Percentiles rank a stretch among this genome's conserved stretches.
Conservation (phyloP, 169 alveolate species). For the Cryptosporidium meleagridis region DNA sequence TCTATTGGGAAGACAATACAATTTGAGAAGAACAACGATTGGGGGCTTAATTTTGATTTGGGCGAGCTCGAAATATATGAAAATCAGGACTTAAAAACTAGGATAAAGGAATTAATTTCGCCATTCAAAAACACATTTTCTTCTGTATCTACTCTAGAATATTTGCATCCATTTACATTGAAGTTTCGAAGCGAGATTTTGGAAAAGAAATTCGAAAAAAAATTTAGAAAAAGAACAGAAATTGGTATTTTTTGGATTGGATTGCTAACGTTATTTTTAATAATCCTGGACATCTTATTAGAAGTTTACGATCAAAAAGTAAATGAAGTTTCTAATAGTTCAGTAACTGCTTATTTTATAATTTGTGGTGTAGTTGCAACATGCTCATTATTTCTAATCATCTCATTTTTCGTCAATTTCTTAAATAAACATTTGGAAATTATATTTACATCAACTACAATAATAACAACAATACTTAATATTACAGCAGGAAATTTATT, state of each 20-base stretch:
- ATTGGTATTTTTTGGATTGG: slow-evolving; percentile 73
- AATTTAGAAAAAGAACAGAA: slow-evolving; percentile 55
- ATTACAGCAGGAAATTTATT: slow-evolving; percentile 62
- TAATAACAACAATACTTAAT: slow-evolving; percentile 63
- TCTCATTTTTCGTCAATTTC: slow-evolving; percentile 48
- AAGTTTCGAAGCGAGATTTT: slow-evolving; percentile 51
- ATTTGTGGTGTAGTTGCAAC: slow-evolving; percentile 65
- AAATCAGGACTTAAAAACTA: slow-evolving; percentile 9
- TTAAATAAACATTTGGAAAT: slow-evolving; percentile 39
- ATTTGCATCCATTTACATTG: slow-evolving; percentile 58
- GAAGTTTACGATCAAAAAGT: slow-evolving; percentile 26
- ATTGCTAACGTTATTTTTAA: slow-evolving; percentile 23
- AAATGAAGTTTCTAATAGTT: slow-evolving; percentile 20
- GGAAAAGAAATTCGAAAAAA: slow-evolving; percentile 46
- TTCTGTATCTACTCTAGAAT: slow-evolving; percentile 57
- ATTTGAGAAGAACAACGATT: slow-evolving; percentile 19
- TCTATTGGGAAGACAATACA: slow-evolving; percentile 45
- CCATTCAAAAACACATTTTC: slow-evolving; percentile 50
- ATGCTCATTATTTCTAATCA: slow-evolving; percentile 32
- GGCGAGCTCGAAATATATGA: slow-evolving; percentile 27
- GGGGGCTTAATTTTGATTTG: slow-evolving; percentile 45
- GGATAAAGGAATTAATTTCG: slow-evolving; percentile 42
- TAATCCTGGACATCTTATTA: slow-evolving; percentile 31
- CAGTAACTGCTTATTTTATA: slow-evolving; percentile 46
- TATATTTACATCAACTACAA: slow-evolving; percentile 36